Conservation (phyloP, 2,329 filamentous ascomycete species). For the Fusarium dlaminii region DNA sequence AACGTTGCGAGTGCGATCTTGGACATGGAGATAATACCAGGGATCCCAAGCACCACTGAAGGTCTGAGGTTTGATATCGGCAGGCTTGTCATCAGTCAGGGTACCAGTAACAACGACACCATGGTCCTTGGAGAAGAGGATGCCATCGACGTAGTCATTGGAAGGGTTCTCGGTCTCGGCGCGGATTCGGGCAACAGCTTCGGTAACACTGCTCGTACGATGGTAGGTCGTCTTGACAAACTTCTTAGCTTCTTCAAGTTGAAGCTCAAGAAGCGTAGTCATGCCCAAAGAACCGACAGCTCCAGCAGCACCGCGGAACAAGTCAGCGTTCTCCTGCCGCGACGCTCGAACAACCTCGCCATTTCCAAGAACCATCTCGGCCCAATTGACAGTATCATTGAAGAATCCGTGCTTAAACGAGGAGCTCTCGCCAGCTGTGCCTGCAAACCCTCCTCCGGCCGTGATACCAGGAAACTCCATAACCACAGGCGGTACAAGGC, state of each 20-base stretch:
- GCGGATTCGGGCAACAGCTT: slow-evolving; percentile 54
- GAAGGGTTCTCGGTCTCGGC: slow-evolving; percentile 50
- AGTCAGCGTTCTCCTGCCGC: slow-evolving; percentile 62
- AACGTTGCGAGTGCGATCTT: slow-evolving; percentile 51
- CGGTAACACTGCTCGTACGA: slow-evolving; percentile 52
- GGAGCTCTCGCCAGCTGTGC: slow-evolving; percentile 74
- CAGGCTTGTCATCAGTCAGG: slow-evolving; percentile 58
- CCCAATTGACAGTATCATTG: slow-evolving; percentile 66
- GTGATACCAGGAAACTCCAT: slow-evolving; percentile 79
- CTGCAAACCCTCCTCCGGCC: slow-evolving; percentile 71
- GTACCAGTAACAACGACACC: slow-evolving; percentile 70
- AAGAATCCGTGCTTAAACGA: slow-evolving; percentile 75
- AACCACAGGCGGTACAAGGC: slow-evolving; percentile 71
- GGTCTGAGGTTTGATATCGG: slow-evolving; percentile 57
- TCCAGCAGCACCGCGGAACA: slow-evolving; percentile 73
- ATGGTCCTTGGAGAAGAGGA: slow-evolving; percentile 65
- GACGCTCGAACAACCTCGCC: slow-evolving; percentile 67
- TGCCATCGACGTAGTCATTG: slow-evolving; percentile 75
- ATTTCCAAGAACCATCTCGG: slow-evolving; percentile 72
- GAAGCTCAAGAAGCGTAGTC: slow-evolving; percentile 71
- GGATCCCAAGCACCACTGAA: slow-evolving; percentile 70
- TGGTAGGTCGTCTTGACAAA: slow-evolving; percentile 69
- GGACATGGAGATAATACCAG: slow-evolving; percentile 79
- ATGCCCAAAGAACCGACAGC: slow-evolving; percentile 73
- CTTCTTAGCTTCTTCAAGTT: slow-evolving; percentile 62